A percentile compares a stretch with the other conserved stretches of the same genome.
phyloP scores from a whole-genome alignment of 2,329 filamentous ascomycete genomes.

The Orbilia ellipsospora region DNA sequence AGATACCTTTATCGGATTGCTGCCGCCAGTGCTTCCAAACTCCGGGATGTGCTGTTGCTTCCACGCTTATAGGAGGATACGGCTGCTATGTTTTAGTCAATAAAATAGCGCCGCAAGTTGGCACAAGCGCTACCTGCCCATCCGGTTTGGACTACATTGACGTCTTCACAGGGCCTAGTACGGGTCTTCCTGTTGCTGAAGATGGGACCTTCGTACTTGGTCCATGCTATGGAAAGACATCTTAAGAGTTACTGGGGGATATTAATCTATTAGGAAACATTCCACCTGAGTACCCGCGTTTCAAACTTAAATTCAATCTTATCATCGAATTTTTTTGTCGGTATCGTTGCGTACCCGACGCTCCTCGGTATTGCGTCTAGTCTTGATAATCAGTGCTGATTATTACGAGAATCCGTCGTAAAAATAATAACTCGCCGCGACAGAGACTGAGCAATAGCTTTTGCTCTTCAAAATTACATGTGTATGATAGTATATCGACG shows the following conservation, averaged over 20 bases:
- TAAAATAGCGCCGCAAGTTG: background rate
- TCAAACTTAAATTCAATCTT: no score
- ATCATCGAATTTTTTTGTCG: no score
- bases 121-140: constrained; percentile 13
- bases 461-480: no score
- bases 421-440: no score
- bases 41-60: constrained; percentile 14
- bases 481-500: no score
- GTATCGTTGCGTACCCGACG: no score
- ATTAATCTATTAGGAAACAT: no score
- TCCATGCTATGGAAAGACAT: constrained; percentile 12
- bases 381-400: no score
- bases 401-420: no score
- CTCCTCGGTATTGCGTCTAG: no score
- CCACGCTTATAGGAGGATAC: constrained; percentile 19
- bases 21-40: constrained; percentile 18
- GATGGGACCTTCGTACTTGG: constrained; percentile 14
- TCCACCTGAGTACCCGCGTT: no score
- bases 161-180: constrained; percentile 12
- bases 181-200: background rate
- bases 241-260: background rate
- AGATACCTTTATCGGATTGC: constrained; percentile 9
- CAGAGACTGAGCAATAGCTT: no score
- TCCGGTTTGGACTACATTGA: constrained; percentile 25
- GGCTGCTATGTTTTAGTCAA: constrained; percentile 27